Evolutionary conservation across 257 asterid species (phyloP).

Genomic region (Catharanthus roseus): DNA sequence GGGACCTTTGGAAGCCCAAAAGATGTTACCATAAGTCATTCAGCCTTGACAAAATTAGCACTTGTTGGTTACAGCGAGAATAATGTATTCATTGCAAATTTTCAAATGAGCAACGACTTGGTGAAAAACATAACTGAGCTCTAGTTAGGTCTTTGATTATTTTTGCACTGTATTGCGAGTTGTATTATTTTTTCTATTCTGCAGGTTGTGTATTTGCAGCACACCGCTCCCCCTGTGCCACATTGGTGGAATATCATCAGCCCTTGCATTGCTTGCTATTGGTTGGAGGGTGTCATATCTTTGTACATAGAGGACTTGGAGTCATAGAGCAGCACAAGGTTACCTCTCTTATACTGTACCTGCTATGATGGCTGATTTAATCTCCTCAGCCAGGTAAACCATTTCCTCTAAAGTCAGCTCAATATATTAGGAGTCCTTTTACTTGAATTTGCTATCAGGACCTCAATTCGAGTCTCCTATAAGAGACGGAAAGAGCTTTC

Average conservation of each 20-base stretch:
- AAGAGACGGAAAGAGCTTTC: background rate
- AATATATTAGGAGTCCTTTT: background rate
- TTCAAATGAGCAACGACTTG: too few species aligned
- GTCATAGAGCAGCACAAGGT: constrained; percentile 53
- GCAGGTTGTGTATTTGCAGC: constrained; percentile 51
- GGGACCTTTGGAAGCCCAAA: too few species aligned
- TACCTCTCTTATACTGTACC: constrained; percentile 81
- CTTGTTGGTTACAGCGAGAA: constrained; percentile 63
- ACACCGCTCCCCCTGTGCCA: constrained; percentile 85
- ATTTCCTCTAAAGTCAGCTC: background rate
- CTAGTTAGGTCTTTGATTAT: too few species aligned
- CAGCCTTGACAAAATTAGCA: constrained; percentile 73
- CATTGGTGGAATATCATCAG: constrained; percentile 90
- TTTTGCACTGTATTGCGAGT: too few species aligned
- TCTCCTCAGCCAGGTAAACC: constrained; percentile 34
- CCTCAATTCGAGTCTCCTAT: background rate
- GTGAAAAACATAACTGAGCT: too few species aligned
- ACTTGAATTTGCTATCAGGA: background rate
- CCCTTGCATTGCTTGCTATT: constrained; percentile 75
- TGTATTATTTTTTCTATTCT: background rate
- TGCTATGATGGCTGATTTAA: too few species aligned
- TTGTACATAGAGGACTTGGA: constrained; percentile 58
- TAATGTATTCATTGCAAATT: constrained; percentile 52
- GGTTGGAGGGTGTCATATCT: too few species aligned
- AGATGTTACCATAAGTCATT: too few species aligned